Evolutionary conservation across 495 filamentous ascomycete species (phyloP).

Genomic region (Haplographium delicatum): DNA sequence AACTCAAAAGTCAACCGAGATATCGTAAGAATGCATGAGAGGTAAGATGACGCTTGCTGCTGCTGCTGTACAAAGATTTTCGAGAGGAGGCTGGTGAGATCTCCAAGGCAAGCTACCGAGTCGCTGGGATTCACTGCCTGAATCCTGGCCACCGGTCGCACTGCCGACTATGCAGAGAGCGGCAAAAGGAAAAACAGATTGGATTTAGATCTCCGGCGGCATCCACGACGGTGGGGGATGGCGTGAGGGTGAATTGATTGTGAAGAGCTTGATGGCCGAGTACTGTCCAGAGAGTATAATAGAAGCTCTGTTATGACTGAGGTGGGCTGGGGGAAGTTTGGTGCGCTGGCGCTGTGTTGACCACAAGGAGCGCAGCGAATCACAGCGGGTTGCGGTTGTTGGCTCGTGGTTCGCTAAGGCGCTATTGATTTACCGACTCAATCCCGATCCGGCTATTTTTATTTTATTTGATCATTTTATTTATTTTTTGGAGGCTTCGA

Average conservation of each 20-base stretch:
- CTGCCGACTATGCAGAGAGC: slow-evolving; percentile 5
- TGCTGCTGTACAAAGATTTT: neutral
- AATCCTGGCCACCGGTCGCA: neutral
- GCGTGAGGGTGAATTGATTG: slow-evolving; percentile 2
- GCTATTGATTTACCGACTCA: too few species aligned
- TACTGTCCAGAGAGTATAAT: too few species aligned
- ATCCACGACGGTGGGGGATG: neutral
- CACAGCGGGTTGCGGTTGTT: too few species aligned
- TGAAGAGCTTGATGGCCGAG: too few species aligned
- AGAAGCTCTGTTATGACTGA: slow-evolving; percentile 7
- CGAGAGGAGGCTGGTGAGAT: slow-evolving; percentile 14
- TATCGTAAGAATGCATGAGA: slow-evolving; percentile 16
- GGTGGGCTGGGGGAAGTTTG: neutral
- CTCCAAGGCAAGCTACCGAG: slow-evolving; percentile 1
- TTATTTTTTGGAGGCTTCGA: too few species aligned
- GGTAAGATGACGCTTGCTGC: slow-evolving; percentile 7
- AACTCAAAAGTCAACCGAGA: slow-evolving; percentile 13
- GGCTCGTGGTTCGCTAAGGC: too few species aligned
- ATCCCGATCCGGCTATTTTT: too few species aligned
- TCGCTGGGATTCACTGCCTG: slow-evolving; percentile 13
- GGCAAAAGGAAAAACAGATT: slow-evolving; percentile 1
- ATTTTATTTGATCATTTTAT: too few species aligned
- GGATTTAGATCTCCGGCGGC: neutral
- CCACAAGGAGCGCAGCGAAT: too few species aligned
- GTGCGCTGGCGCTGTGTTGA: neutral